phyloP scores from a whole-genome alignment of 1,284 basidiomycete genomes.

The Heterobasidion occidentale region DNA sequence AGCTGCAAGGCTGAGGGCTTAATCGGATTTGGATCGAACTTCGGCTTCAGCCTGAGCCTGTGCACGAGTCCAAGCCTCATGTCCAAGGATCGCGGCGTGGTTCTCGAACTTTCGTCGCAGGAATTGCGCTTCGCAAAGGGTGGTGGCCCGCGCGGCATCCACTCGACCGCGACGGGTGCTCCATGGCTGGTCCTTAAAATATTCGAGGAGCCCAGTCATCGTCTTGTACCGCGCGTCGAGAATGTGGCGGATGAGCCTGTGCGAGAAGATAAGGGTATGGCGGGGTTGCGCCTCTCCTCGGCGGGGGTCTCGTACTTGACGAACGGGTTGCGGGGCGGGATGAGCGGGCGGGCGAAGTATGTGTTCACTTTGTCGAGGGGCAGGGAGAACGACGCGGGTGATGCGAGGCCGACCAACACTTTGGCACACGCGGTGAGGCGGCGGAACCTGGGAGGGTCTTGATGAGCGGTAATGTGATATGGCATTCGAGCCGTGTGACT shows the following conservation, averaged over 20 bases:
- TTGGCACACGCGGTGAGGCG: conserved; percentile 28
- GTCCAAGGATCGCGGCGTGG: too few species aligned
- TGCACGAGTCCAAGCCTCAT: too few species aligned
- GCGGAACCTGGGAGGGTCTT: conserved; percentile 19
- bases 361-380: conserved; percentile 9
- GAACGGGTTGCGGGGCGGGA: conserved; percentile 17
- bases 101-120: too few species aligned
- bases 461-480: neutral
- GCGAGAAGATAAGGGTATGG: conserved; percentile 6
- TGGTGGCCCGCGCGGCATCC: neutral
- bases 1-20: too few species aligned
- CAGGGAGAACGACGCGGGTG: neutral
- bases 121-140: too few species aligned
- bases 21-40: too few species aligned
- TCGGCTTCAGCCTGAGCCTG: too few species aligned
- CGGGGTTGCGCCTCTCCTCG: neutral
- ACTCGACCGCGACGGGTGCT: neutral
- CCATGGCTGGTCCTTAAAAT: conserved; percentile 2
- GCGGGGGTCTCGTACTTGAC: conserved; percentile 12
- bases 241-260: conserved; percentile 14
- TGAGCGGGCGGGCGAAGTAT: conserved; percentile 14
- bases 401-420: conserved; percentile 21
- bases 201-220: conserved; percentile 10
- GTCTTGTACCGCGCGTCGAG: conserved; percentile 16
- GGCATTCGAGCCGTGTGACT: neutral